Conservation (phyloP, 345 rosid species). For the Populus euphratica region DNA sequence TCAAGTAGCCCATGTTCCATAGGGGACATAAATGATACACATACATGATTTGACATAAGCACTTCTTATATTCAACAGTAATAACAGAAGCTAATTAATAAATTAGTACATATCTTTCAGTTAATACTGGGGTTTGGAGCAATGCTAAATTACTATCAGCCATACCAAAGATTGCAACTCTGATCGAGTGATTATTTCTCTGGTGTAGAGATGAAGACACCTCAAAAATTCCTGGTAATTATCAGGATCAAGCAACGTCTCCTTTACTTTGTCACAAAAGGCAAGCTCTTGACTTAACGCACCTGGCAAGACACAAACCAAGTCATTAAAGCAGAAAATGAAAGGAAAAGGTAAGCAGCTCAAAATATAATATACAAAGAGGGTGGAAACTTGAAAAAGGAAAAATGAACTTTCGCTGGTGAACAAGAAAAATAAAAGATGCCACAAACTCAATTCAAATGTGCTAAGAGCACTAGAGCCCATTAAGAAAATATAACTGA, state of each 20-base stretch:
- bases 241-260: constrained; percentile 58
- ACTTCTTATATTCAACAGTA: not conserved
- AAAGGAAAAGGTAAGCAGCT: not conserved
- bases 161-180: constrained; percentile 87
- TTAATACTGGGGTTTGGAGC: not conserved
- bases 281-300: constrained; percentile 62
- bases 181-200: constrained; percentile 73
- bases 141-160: constrained; percentile 4
- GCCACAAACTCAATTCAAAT: not conserved
- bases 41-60: not conserved
- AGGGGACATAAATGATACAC: not conserved
- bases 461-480: not conserved
- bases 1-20: not conserved
- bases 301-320: constrained; percentile 43
- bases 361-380: not conserved
- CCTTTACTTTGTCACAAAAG: constrained; percentile 83
- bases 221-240: constrained; percentile 72
- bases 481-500: not conserved
- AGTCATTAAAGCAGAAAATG: constrained; percentile 9
- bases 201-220: constrained; percentile 79
- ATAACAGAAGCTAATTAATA: not conserved
- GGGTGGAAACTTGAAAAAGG: not conserved
- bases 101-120: not conserved
- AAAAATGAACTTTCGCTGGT: not conserved
- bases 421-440: not conserved